Evolutionary conservation across 2,329 filamentous ascomycete genomes (phyloP).

Genomic region (Apiospora marii): DNA sequence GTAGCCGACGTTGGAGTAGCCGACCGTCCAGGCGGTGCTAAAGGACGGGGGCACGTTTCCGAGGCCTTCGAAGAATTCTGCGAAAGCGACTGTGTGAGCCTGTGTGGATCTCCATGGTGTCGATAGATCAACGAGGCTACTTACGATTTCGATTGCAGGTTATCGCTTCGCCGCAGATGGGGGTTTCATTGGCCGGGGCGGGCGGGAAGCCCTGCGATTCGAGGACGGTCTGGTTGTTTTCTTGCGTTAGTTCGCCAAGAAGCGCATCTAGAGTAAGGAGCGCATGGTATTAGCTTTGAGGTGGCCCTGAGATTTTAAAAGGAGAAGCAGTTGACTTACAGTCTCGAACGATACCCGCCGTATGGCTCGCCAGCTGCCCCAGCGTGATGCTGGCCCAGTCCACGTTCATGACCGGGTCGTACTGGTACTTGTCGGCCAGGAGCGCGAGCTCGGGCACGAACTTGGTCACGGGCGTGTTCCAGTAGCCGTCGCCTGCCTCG

Average conservation of each 20-base stretch:
- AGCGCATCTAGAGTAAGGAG: neutral
- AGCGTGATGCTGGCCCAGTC: conserved; percentile 38
- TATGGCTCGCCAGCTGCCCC: conserved; percentile 42
- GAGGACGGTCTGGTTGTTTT: conserved; percentile 2
- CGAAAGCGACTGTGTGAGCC: neutral
- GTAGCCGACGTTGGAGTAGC: conserved; percentile 36
- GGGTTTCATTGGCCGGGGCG: conserved; percentile 4
- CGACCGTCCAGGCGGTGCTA: conserved; percentile 42
- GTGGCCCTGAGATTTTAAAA: too few relatives aligned
- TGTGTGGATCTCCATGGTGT: neutral
- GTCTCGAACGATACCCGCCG: conserved; percentile 41
- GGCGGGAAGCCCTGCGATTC: neutral
- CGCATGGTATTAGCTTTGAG: neutral
- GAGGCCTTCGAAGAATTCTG: conserved; percentile 2
- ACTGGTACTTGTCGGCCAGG: conserved; percentile 28
- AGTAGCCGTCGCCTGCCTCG: conserved; percentile 39
- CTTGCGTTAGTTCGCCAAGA: neutral
- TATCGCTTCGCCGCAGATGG: neutral
- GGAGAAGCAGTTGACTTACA: conserved; percentile 35
- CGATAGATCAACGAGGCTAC: neutral
- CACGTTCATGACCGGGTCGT: conserved; percentile 35
- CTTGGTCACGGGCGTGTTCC: conserved; percentile 33
- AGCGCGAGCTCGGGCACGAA: conserved; percentile 39
- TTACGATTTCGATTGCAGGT: neutral
- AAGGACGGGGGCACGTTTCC: conserved; percentile 38